Evolutionary conservation across 345 rosid genomes (phyloP).

Genomic region (Clarkia xantiana): DNA sequence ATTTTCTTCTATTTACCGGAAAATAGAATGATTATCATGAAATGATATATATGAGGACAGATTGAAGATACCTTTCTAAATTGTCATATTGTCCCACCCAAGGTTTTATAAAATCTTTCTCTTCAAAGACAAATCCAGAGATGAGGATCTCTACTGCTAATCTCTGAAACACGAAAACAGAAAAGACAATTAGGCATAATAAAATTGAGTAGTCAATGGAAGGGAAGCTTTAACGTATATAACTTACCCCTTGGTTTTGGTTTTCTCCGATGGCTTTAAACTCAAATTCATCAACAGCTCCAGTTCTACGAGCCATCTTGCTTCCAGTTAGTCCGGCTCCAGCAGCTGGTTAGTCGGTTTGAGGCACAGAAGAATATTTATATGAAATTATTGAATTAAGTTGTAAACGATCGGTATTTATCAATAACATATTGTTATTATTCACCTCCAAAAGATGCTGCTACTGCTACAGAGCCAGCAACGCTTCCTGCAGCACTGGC

Average conservation of each 20-base stretch:
- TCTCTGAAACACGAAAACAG: conserved; percentile 34
- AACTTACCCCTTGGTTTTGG: conserved; percentile 69
- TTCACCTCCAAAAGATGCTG: conserved; percentile 98
- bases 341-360: conserved; percentile 39
- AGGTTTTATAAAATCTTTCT: conserved; percentile 68
- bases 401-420: not conserved
- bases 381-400: not conserved
- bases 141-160: conserved; percentile 78
- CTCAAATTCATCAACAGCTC: conserved; percentile 80
- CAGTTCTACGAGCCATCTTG: conserved; percentile 85
- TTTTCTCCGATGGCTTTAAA: conserved; percentile 72
- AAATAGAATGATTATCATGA: not conserved
- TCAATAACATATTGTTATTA: not conserved
- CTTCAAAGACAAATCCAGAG: conserved; percentile 60
- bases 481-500: conserved; percentile 94
- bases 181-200: not conserved
- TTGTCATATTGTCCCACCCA: conserved; percentile 77
- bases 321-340: conserved; percentile 96
- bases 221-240: not conserved
- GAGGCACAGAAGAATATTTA: not conserved
- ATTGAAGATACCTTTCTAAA: conserved; percentile 52
- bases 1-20: not conserved
- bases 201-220: not conserved
- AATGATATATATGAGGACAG: no score
- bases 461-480: conserved; percentile 98